Conservation (phyloP, 208 protist species). For the Strigomonas culicis region DNA sequence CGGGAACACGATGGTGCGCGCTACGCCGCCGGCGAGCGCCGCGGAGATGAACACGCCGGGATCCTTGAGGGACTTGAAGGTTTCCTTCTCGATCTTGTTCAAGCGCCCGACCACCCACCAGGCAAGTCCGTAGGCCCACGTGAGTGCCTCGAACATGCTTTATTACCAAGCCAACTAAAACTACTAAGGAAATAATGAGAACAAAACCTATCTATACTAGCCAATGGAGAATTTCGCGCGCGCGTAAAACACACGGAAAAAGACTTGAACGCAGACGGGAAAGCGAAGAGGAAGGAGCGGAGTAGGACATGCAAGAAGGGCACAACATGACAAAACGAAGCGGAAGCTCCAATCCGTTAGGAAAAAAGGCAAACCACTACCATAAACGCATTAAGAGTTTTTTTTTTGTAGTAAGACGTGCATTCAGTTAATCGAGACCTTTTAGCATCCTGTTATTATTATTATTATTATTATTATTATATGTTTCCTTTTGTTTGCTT, state of each 20-base stretch:
- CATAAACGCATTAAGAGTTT: too few species aligned
- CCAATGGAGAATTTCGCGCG: background rate
- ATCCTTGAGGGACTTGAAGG: slow-evolving; percentile 51
- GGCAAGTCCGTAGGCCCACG: slow-evolving; percentile 32
- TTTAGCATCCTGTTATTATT: too few species aligned
- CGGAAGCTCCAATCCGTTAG: background rate
- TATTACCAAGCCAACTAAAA: background rate
- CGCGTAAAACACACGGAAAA: background rate
- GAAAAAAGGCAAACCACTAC: background rate
- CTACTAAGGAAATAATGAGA: background rate
- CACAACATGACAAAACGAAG: background rate
- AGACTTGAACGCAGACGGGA: background rate
- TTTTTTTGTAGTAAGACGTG: too few species aligned
- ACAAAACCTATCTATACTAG: background rate
- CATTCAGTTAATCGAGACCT: too few species aligned
- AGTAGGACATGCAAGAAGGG: background rate
- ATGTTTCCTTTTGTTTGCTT: background rate
- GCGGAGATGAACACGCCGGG: slow-evolving; percentile 80
- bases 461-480: background rate
- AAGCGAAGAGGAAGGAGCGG: background rate
- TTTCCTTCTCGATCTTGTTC: slow-evolving; percentile 63
- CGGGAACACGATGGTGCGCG: slow-evolving; percentile 46
- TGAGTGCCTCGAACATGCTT: slow-evolving; percentile 52
- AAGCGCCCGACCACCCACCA: slow-evolving; percentile 33
- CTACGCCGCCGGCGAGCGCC: slow-evolving; percentile 60